Percentiles rank a stretch among this genome's conserved stretches.
Conservation (phyloP, 108 stramenopile genomes). For the Nitzschia sp. region DNA sequence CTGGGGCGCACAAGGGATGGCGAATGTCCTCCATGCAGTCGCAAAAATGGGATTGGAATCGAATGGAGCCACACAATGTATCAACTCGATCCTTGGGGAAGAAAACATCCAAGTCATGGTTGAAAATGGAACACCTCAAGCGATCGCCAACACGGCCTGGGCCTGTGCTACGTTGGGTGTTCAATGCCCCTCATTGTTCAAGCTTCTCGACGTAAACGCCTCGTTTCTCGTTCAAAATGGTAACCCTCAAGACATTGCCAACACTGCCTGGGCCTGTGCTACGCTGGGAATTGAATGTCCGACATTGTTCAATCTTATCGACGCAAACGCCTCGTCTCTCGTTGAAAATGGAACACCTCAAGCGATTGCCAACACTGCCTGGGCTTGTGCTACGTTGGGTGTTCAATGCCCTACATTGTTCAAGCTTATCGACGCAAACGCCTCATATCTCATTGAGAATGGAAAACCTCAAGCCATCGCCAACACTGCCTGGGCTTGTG, state of each 20-base stretch:
- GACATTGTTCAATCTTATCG: constrained; percentile 5
- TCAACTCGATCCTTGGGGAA: not conserved
- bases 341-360: constrained; percentile 18
- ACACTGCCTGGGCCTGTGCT: constrained; percentile 26
- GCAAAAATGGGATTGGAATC: constrained; percentile 12
- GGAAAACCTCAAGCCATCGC: constrained; percentile 16
- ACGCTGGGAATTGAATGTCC: constrained; percentile 13
- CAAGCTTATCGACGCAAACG: constrained; percentile 7
- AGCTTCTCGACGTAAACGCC: too few species aligned
- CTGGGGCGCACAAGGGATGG: not conserved
- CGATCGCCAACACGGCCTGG: too few species aligned
- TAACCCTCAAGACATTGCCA: not conserved
- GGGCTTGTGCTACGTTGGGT: constrained; percentile 23
- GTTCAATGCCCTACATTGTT: constrained; percentile 6
- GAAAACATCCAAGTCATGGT: too few species aligned
- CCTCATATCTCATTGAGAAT: not conserved
- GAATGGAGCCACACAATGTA: not conserved
- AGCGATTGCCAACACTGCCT: constrained; percentile 24
- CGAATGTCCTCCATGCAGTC: constrained; percentile 19
- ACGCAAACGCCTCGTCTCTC: constrained; percentile 4
- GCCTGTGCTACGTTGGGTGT: too few species aligned
- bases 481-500: constrained; percentile 24
- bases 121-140: not conserved
- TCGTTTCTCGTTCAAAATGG: too few species aligned
- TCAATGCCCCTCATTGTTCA: too few species aligned